Evolutionary conservation across 306 rosid genomes (phyloP).

Genomic region (Castanea crenata): DNA sequence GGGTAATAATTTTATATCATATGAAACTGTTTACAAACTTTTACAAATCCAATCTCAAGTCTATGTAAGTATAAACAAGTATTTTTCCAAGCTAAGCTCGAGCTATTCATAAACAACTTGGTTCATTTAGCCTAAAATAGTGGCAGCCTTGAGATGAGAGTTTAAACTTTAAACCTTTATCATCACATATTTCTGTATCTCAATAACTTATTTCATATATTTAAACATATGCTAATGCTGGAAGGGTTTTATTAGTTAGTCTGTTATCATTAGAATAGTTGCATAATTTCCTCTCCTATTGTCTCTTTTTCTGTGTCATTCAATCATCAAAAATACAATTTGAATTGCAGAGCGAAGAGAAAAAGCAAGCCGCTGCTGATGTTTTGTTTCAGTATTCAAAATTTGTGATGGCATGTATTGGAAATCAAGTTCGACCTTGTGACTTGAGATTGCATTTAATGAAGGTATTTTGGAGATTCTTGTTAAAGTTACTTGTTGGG

Average conservation of each 20-base stretch:
- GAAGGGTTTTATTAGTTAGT: not conserved
- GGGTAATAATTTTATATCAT: too few relatives aligned
- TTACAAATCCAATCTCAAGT: too few relatives aligned
- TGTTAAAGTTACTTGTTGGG: not conserved
- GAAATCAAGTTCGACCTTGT: slow-evolving; percentile 68
- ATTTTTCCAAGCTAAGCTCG: too few relatives aligned
- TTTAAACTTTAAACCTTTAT: not conserved
- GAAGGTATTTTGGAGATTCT: slow-evolving; percentile 57
- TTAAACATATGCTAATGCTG: not conserved
- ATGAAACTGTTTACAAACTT: too few relatives aligned
- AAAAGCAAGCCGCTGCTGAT: slow-evolving; percentile 90
- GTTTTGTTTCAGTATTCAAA: slow-evolving; percentile 76
- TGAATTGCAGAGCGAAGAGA: slow-evolving; percentile 56
- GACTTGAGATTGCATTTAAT: slow-evolving; percentile 88
- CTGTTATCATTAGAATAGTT: not conserved
- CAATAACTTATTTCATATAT: not conserved
- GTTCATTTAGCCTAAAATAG: not conserved
- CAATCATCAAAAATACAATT: slow-evolving; percentile 3
- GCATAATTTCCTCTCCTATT: not conserved
- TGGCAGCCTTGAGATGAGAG: not conserved
- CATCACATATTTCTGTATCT: not conserved
- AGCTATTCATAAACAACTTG: too few relatives aligned
- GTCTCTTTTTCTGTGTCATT: slow-evolving; percentile 14
- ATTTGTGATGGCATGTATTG: slow-evolving; percentile 80
- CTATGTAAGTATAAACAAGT: too few relatives aligned